phyloP scores from a whole-genome alignment of 768 basidiomycete species.

The Hygrocybe punicea region DNA sequence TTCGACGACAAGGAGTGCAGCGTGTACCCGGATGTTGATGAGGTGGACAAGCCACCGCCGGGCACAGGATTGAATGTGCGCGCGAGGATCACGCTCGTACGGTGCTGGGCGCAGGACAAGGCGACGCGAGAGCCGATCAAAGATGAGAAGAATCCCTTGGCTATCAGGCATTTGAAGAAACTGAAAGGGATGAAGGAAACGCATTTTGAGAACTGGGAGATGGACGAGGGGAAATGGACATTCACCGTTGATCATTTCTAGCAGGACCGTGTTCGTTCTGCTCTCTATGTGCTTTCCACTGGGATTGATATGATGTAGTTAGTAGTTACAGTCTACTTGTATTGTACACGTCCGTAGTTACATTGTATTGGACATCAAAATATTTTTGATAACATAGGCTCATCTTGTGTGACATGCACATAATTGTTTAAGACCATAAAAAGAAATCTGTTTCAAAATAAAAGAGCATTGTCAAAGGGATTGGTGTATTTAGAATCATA shows the following conservation, averaged over 20 bases:
- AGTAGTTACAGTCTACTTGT: no score
- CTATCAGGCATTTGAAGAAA: slow-evolving; percentile 72
- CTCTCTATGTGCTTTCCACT: no score
- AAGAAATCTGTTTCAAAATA: no score
- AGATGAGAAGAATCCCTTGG: slow-evolving; percentile 66
- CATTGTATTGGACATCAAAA: no score
- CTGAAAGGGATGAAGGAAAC: slow-evolving; percentile 85
- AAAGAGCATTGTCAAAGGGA: no score
- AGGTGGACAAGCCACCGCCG: slow-evolving; percentile 77
- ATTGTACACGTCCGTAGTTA: no score
- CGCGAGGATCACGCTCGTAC: slow-evolving; percentile 69
- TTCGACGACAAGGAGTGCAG: slow-evolving; percentile 91
- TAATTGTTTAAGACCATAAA: no score
- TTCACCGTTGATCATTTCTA: slow-evolving; percentile 94
- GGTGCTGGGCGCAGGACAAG: slow-evolving; percentile 89
- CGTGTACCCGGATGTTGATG: slow-evolving; percentile 88
- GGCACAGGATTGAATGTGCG: slow-evolving; percentile 88
- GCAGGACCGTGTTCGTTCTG: slow-evolving; percentile 16
- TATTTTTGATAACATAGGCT: no score
- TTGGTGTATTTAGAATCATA: no score
- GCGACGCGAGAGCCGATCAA: slow-evolving; percentile 87
- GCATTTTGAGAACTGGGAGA: slow-evolving; percentile 76
- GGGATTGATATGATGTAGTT: no score
- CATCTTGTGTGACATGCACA: no score
- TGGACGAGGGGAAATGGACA: slow-evolving; percentile 82